phyloP scores from a whole-genome alignment of 2,329 filamentous ascomycete species.

The Clonostachys chloroleuca region DNA sequence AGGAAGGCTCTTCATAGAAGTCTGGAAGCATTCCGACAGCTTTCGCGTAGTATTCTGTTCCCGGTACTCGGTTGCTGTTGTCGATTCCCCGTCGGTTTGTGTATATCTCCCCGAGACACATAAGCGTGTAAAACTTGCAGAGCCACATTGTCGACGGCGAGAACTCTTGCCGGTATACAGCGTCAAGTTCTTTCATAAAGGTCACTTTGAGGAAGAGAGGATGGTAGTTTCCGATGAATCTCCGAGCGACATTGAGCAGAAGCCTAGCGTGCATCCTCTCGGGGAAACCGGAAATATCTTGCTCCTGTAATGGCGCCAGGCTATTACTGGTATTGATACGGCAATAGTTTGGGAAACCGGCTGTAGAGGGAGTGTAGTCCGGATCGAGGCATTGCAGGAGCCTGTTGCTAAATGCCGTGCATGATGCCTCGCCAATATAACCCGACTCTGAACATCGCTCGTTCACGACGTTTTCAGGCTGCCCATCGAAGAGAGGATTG shows the following conservation, averaged over 20 bases:
- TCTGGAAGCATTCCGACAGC: constrained; percentile 33
- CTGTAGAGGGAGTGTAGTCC: constrained; percentile 14
- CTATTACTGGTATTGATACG: constrained; percentile 5
- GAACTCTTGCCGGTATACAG: constrained; percentile 23
- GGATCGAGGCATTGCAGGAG: constrained; percentile 18
- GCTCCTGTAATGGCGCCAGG: background rate
- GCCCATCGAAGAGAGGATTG: constrained; percentile 16
- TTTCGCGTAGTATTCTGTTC: constrained; percentile 34
- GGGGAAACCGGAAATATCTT: constrained; percentile 6
- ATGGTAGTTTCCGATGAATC: constrained; percentile 22
- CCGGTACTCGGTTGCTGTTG: constrained; percentile 26
- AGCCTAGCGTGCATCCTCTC: constrained; percentile 21
- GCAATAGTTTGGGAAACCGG: constrained; percentile 16
- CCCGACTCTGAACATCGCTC: constrained; percentile 11
- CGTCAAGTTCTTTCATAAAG: constrained; percentile 27
- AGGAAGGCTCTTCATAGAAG: constrained; percentile 32
- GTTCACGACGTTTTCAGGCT: constrained; percentile 7
- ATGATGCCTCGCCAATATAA: constrained; percentile 21
- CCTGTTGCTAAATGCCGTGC: constrained; percentile 19
- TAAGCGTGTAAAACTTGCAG: constrained; percentile 37
- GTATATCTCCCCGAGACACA: constrained; percentile 38
- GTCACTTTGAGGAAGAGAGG: constrained; percentile 24
- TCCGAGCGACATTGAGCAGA: constrained; percentile 16
- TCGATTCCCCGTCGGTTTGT: constrained; percentile 24
- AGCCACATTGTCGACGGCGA: constrained; percentile 21